These are phyloP conservation scores for Beauveria brongniartii DNA, from an alignment of 2,329 filamentous ascomycete genomes.

Conservation along the genomic window DNA sequence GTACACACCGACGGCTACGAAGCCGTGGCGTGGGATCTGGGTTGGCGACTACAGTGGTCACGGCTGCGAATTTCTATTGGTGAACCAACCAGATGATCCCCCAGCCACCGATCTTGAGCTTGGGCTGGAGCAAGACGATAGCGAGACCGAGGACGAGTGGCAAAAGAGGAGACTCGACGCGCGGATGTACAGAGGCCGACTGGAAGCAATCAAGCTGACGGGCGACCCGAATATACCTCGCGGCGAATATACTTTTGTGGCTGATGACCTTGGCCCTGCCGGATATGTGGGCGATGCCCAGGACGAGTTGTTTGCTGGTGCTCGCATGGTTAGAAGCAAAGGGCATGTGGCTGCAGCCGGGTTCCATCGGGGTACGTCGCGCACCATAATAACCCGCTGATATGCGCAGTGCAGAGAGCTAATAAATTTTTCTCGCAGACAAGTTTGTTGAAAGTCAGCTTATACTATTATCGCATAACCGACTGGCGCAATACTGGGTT, in stretches of 20 bases:
- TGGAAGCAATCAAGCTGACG: conserved; percentile 85
- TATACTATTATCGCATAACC: conserved; percentile 68
- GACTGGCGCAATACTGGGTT: conserved; percentile 77
- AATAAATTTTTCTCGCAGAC: conserved; percentile 38
- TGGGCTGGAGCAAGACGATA: conserved; percentile 29
- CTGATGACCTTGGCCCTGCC: conserved; percentile 62
- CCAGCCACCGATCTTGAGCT: conserved; percentile 30
- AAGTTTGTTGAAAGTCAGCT: conserved; percentile 68
- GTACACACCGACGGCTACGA: conserved; percentile 74
- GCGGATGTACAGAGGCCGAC: conserved; percentile 52
- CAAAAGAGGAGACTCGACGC: conserved; percentile 35
- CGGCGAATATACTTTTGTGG: conserved; percentile 75
- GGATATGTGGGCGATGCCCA: conserved; percentile 58
- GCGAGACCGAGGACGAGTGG: conserved; percentile 40
- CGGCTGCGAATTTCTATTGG: conserved; percentile 78
- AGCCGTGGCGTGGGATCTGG: conserved; percentile 87
- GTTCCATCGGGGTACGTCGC: conserved; percentile 59
- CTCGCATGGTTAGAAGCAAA: conserved; percentile 61
- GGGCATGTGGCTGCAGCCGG: conserved; percentile 72
- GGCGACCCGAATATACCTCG: conserved; percentile 86
- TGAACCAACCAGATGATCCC: conserved; percentile 60
- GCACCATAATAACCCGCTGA: neutral
- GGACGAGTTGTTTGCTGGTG: conserved; percentile 64
- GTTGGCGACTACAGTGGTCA: conserved; percentile 84
- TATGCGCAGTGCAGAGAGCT: conserved; percentile 4